phyloP scores from a whole-genome alignment of 2,329 filamentous ascomycete genomes.

The Hypomyces perniciosus region DNA sequence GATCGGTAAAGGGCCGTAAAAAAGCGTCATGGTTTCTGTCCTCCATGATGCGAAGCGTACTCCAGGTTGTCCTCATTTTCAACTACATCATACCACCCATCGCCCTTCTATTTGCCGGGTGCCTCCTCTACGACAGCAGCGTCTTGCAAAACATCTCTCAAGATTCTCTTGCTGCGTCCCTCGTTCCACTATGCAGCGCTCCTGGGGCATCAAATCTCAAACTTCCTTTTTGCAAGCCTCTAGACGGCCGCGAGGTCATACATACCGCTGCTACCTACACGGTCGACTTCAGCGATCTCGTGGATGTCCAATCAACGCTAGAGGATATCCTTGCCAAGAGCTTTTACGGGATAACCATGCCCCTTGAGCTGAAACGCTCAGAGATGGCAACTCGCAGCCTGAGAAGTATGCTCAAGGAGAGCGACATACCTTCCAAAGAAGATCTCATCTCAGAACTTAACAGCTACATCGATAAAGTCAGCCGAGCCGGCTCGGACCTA shows the following conservation, averaged over 20 bases:
- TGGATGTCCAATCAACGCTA: constrained; percentile 68
- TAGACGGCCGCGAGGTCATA: constrained; percentile 17
- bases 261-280: constrained; percentile 22
- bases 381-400: constrained; percentile 70
- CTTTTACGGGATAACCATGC: constrained; percentile 59
- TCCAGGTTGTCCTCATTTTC: constrained; percentile 45
- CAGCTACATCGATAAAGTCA: constrained; percentile 65
- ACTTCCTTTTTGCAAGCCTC: constrained; percentile 56
- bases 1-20: not conserved
- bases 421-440: constrained; percentile 58
- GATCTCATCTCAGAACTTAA: constrained; percentile 72
- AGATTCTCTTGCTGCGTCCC: constrained; percentile 51
- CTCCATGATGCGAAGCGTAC: not conserved
- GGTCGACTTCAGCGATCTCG: constrained; percentile 68
- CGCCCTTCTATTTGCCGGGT: constrained; percentile 54
- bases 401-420: constrained; percentile 64
- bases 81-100: constrained; percentile 59
- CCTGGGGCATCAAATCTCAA: constrained; percentile 57
- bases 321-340: constrained; percentile 67
- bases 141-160: constrained; percentile 58
- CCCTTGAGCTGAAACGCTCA: constrained; percentile 72
- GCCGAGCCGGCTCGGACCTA: constrained; percentile 58
- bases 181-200: constrained; percentile 59
- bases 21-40: not conserved
- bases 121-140: constrained; percentile 52